Evolutionary conservation across 73 alveolate species (phyloP).

Genomic region (Blepharisma stoltei): DNA sequence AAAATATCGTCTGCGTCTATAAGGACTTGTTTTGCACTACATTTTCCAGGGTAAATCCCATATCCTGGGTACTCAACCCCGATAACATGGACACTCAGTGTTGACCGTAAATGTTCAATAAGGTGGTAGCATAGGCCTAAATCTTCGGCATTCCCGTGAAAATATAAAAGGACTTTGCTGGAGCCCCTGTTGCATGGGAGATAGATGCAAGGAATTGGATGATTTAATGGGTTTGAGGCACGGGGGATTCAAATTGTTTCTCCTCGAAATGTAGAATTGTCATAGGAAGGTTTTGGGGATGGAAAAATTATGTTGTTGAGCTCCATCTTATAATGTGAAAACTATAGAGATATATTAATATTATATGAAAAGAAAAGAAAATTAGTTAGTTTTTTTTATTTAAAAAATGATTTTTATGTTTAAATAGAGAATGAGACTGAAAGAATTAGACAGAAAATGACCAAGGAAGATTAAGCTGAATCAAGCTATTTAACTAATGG

Average conservation of each 20-base stretch:
- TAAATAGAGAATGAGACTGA: too few relatives aligned
- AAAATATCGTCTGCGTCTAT: constrained; percentile 62
- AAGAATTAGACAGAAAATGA: too few relatives aligned
- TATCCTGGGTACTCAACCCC: constrained; percentile 89
- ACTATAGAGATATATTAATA: too few relatives aligned
- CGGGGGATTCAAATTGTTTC: constrained; percentile 67
- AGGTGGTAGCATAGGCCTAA: constrained; percentile 74
- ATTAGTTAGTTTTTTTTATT: too few relatives aligned
- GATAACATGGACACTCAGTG: constrained; percentile 66
- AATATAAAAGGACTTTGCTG: constrained; percentile 63
- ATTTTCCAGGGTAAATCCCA: constrained; percentile 70
- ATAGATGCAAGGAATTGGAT: constrained; percentile 51
- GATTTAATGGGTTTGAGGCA: constrained; percentile 2
- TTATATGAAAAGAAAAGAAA: too few relatives aligned
- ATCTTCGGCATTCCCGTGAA: constrained; percentile 95
- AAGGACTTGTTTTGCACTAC: constrained; percentile 60
- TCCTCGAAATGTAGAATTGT: constrained; percentile 37
- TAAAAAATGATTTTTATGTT: too few relatives aligned
- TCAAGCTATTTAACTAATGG: too few relatives aligned
- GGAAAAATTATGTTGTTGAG: constrained; percentile 67
- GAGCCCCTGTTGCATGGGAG: constrained; percentile 44
- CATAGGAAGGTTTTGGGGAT: constrained; percentile 51
- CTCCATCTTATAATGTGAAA: constrained; percentile 44
- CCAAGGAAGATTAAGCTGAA: too few relatives aligned
- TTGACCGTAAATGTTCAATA: constrained; percentile 54